Conservation (phyloP, 2,329 filamentous ascomycete species). For the Fusarium nurragi region DNA sequence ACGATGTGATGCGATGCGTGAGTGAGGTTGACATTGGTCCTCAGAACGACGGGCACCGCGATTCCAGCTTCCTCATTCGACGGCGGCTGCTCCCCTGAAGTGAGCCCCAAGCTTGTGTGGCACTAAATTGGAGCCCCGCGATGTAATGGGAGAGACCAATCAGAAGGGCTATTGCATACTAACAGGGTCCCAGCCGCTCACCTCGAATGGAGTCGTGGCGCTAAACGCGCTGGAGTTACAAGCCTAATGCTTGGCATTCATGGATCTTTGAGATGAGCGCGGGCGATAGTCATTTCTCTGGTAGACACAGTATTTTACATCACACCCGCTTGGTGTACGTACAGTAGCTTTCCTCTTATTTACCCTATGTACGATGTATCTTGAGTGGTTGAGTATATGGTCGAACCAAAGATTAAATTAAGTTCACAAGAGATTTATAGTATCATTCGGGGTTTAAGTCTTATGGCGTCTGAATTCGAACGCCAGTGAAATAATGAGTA, state of each 20-base stretch:
- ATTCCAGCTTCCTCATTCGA: constrained; percentile 42
- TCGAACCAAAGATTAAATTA: background rate
- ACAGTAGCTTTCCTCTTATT: background rate
- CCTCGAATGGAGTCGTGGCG: constrained; percentile 30
- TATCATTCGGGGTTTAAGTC: background rate
- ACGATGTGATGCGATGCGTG: constrained; percentile 35
- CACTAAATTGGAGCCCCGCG: constrained; percentile 45
- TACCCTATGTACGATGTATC: background rate
- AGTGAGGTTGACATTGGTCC: constrained; percentile 37
- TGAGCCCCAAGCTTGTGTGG: constrained; percentile 34
- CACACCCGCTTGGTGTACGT: background rate
- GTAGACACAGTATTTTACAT: constrained; percentile 1
- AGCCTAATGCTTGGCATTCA: constrained; percentile 26
- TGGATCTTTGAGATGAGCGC: constrained; percentile 20
- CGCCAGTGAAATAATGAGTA: background rate
- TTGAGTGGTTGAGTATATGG: background rate
- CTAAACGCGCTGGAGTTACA: constrained; percentile 36
- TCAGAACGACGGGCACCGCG: constrained; percentile 32
- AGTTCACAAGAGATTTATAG: background rate
- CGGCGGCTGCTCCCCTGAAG: constrained; percentile 41
- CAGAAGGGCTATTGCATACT: background rate
- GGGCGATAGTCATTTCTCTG: constrained; percentile 1
- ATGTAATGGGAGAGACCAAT: constrained; percentile 30
- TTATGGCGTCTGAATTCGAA: background rate
- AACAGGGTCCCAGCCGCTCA: constrained; percentile 41